phyloP scores from a whole-genome alignment of 2,329 filamentous ascomycete genomes.

The Aureobasidium subglaciale region DNA sequence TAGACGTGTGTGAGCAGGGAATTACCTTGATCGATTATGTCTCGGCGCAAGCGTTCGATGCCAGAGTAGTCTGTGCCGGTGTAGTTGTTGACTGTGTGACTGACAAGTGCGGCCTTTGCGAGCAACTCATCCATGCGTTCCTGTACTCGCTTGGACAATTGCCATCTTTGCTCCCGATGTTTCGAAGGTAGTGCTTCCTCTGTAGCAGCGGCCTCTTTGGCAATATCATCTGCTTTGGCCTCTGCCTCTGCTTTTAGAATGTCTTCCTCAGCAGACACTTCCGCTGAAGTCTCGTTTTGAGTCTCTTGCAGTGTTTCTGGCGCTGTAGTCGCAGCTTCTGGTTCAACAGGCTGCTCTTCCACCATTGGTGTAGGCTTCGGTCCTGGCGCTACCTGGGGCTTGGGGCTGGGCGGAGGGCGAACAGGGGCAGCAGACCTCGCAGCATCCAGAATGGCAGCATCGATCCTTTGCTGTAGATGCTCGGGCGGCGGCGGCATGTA shows the following conservation, averaged over 20 bases:
- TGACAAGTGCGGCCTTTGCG: slow-evolving; percentile 73
- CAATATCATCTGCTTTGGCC: background rate
- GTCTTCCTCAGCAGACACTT: background rate
- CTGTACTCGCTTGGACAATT: slow-evolving; percentile 55
- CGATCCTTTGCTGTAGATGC: background rate
- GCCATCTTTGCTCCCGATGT: slow-evolving; percentile 46
- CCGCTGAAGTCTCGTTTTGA: background rate
- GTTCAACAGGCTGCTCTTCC: background rate
- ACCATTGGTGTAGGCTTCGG: background rate
- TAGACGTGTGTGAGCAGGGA: slow-evolving; percentile 2
- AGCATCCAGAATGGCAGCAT: background rate
- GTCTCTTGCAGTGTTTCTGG: background rate
- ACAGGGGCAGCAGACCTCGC: background rate
- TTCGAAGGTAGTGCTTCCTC: slow-evolving; percentile 45
- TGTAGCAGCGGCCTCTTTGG: background rate
- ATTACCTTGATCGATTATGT: slow-evolving; percentile 62
- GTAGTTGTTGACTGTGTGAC: slow-evolving; percentile 83
- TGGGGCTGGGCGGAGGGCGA: background rate
- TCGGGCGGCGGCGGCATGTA: slow-evolving; percentile 13
- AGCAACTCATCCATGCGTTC: slow-evolving; percentile 84
- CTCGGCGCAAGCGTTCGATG: slow-evolving; percentile 76
- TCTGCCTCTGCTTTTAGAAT: background rate
- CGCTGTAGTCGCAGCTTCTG: background rate
- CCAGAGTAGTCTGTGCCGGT: slow-evolving; percentile 80
- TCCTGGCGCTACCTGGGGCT: background rate